These are phyloP conservation scores for Aspergillus egyptiacus DNA, from an alignment of 495 filamentous ascomycete genomes.

Conservation along the genomic window DNA sequence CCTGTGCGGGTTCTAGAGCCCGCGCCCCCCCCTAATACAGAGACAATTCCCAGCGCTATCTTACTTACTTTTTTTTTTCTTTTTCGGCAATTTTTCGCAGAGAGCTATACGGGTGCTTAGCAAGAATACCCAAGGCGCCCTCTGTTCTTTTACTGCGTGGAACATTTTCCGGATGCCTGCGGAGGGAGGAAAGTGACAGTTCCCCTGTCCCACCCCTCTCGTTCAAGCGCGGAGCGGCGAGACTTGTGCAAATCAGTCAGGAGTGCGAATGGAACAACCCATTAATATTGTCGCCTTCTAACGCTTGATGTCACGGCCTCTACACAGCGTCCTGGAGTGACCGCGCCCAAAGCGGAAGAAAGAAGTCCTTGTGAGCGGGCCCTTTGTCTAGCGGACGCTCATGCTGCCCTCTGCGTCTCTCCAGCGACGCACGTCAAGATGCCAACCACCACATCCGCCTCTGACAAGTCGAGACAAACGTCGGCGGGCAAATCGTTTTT, in stretches of 20 bases:
- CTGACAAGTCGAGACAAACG: conserved; percentile 75
- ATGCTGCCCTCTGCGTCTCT: conserved; percentile 39
- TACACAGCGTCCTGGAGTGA: conserved; percentile 4
- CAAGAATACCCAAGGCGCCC: background rate
- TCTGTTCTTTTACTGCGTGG: background rate
- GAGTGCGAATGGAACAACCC: conserved; percentile 13
- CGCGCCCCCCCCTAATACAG: conserved; percentile 11
- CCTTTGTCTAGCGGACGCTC: conserved; percentile 23
- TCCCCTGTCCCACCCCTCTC: conserved; percentile 14
- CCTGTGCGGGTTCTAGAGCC: conserved; percentile 24
- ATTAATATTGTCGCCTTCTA: conserved; percentile 2
- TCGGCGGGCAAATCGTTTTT: conserved; percentile 86
- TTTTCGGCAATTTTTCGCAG: conserved; percentile 8
- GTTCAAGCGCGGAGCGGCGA: conserved; percentile 25
- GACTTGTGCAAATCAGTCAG: conserved; percentile 17
- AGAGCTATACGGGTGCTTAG: conserved; percentile 12
- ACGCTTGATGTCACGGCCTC: conserved; percentile 1
- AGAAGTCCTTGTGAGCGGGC: background rate
- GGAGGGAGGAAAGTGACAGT: conserved; percentile 6
- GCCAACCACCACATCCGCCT: conserved; percentile 53
- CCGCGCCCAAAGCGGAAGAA: background rate
- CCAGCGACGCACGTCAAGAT: conserved; percentile 41
- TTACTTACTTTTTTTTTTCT: background rate
- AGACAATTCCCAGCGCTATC: conserved; percentile 3
- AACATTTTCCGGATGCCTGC: background rate